These are phyloP conservation scores for Lipomyces orientalis DNA, from an alignment of 805 yeast species.

Conservation along the genomic window DNA sequence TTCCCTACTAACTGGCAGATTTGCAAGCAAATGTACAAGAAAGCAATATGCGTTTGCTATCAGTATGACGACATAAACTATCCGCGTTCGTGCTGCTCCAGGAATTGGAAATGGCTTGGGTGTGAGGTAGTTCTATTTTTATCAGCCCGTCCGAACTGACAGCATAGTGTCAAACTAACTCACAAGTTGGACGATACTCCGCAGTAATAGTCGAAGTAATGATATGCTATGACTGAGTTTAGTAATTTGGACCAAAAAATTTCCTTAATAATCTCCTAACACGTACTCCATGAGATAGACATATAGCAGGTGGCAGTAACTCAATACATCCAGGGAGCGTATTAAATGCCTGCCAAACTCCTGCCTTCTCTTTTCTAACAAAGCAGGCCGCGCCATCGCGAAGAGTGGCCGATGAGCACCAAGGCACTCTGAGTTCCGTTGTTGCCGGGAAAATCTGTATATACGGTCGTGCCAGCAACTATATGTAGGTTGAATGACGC, in stretches of 20 bases:
- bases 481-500: not conserved
- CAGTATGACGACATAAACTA: conserved; percentile 21
- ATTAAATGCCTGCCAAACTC: conserved; percentile 35
- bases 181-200: conserved; percentile 36
- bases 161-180: conserved; percentile 4
- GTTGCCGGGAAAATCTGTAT: not conserved
- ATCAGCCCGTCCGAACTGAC: not conserved
- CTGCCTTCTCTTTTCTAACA: conserved; percentile 34
- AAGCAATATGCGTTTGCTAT: conserved; percentile 29
- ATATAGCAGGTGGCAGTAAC: conserved; percentile 35
- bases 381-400: conserved; percentile 11
- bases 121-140: conserved; percentile 35
- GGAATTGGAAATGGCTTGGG: conserved; percentile 37
- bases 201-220: conserved; percentile 32
- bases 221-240: conserved; percentile 28
- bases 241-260: not conserved
- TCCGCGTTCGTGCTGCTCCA: conserved; percentile 18
- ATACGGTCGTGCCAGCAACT: not conserved
- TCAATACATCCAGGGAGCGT: conserved; percentile 35
- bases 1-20: conserved; percentile 32
- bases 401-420: not conserved
- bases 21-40: conserved; percentile 26
- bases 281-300: conserved; percentile 36
- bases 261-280: not conserved
- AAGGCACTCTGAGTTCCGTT: not conserved